Base-by-base conservation (phyloP, 192 early-diverging fungal species). In the Powellomyces hirtus region DNA sequence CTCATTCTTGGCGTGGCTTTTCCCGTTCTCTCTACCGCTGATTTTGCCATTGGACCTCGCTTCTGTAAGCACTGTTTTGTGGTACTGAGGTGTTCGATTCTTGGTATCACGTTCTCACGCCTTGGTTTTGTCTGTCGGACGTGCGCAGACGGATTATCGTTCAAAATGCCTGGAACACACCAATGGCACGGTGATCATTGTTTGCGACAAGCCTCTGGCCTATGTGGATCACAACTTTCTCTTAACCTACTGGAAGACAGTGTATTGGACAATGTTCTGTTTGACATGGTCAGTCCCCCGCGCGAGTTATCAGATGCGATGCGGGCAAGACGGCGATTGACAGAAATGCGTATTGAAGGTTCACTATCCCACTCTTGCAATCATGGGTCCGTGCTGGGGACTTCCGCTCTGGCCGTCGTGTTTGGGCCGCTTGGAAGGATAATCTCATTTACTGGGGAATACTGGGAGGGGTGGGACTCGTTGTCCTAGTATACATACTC, bases 241-340 rank as follows among this genome's bases (percentile, higher is more conserved):
- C 24, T 79, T 81, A 10, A 79, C 79, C 7, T 89, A 93, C 50
- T 98, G 96, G 96, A 69, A 86, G 38, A 74, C 80, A 0, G 81
- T 94, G 37, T 98, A 98, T 77, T 98, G 96, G 96, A 88, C 86
- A 37, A 89, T 89, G 71, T 96, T 95, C 73, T 77, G 80, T 40
- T 75, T 94, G 63, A 93, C 91, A 53, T 95, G 93, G 94, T 90
- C 80, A 62, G 60, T 62, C 13, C 57, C 5, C 34, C 22, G 49
- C 3, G 35, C 24, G 27, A 46, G 61, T 30, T 35, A 44, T 46
- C 26, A 27, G 42, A 63, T 14, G 5, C 4, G 16, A 62, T 57
- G 18, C 4, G 31, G 1, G 8, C 35, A 59, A 14, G 18, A 20
- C 4, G n/a, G 4, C 24, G 13, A 4, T 35, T 76, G 16, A 31